Evolutionary conservation across 192 early-diverging fungal genomes (phyloP).

Genomic region (Geranomyces variabilis): DNA sequence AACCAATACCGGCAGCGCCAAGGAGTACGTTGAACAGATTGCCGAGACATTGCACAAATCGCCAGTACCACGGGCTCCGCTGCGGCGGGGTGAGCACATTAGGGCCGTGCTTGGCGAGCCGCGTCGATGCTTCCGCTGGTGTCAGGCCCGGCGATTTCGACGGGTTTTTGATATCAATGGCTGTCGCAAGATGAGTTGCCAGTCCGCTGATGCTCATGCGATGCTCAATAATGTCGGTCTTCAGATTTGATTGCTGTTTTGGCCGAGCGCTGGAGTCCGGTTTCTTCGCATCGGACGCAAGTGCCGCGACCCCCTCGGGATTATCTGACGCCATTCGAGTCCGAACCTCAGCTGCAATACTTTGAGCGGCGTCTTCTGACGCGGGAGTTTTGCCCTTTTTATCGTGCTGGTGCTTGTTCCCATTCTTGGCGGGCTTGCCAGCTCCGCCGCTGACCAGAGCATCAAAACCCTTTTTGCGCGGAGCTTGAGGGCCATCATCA

Average conservation of each 20-base stretch:
- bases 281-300: background rate
- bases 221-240: constrained; percentile 16
- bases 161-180: constrained; percentile 35
- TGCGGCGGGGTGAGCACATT: constrained; percentile 81
- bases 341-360: constrained; percentile 1
- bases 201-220: constrained; percentile 1
- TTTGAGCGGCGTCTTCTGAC: background rate
- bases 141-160: constrained; percentile 39
- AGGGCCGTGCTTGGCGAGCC: constrained; percentile 33
- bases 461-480: constrained; percentile 1
- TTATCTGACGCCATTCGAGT: background rate
- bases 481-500: background rate
- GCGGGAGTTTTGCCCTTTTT: background rate
- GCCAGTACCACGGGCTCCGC: constrained; percentile 66
- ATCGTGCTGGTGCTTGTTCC: background rate
- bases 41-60: constrained; percentile 75
- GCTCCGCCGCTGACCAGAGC: background rate
- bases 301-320: background rate
- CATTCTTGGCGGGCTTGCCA: background rate
- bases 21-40: constrained; percentile 91
- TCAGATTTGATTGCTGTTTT: background rate
- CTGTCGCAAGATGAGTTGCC: background rate
- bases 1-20: constrained; percentile 76
- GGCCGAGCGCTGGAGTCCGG: background rate
- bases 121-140: constrained; percentile 15